Evolutionary conservation across 225 moss, liverwort and hornwort genomes (phyloP), one percentile per base, ranked within the genome.

Genomic region (Polytrichum commune): DNA sequence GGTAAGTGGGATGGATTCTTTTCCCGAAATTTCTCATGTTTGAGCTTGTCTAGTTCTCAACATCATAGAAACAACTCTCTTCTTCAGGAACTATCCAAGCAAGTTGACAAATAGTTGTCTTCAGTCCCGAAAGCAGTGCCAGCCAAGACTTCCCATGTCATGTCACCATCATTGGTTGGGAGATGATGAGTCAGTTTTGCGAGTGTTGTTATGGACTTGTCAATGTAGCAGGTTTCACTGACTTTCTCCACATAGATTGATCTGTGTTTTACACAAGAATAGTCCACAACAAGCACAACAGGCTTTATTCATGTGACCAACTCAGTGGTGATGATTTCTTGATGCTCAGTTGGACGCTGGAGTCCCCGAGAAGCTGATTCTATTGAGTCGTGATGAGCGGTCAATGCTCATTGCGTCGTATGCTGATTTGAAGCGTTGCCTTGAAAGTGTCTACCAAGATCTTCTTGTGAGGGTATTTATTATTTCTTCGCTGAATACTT

Each of bases 381-480:
- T 88, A 29, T 54, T 85, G 73, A 88, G 88, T 75, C 81, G 85
- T 54, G 88, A 88, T 76, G 88, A 88, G 70, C 76, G 88, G 64
- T 82, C 85, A 27, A 78, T 88, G 85, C 85, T 85, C 3, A 85
- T 88, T 74, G 88, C 88, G 29, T 85, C 88, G 1, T 88, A 88
- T 69, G 84, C 81, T 26, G 88, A 88, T 61, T 38, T 88, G 55
- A 88, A 85, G 79, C 82, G 88, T 23, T 88, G 82, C 73, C 85
- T 88, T 73, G 88, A 88, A 73, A 65, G 82, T 80, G 80, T 75
- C 60, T 88, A 88, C 69, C 88, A 88, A 78, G 88, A 82, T 62
- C 77, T 88, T 67, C 66, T 78, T 27, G 79, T 79, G 69, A 85
- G 78, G 78, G 88, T 88, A 82, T 57, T 20, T 61, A 56, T 29